Evolutionary conservation across 805 yeast species (phyloP), one percentile per base, ranked within the genome.

Genomic region (Wickerhamiella qilinensis): DNA sequence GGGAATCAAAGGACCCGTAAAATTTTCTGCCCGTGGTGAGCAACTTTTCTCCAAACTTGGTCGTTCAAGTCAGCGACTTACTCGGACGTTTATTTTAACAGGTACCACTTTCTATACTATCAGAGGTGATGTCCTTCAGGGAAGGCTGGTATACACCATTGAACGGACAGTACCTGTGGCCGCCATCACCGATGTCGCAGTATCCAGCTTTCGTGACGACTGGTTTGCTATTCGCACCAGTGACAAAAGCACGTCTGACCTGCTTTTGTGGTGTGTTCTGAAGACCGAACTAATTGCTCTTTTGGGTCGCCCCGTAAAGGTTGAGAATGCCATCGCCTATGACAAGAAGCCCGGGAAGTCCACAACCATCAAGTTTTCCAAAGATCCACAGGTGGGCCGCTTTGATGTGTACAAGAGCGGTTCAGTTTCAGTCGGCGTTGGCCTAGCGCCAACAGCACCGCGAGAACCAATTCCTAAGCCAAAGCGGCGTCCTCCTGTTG

Each of bases 331-430:
- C 0, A 70, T 91, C 41, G 70, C 72, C 44, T 91, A 91, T 59
- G 82, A 78, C 60, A 91, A 88, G 68, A 91, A 91, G 56, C 84
- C 95, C 1, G 93, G 93, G 2, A 72, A 73, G 55, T 52, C 65
- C 20, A 91, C 85, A 43, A 56, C 69, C 7, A 79, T 91, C 47
- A 85, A 81, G 56, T 73, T 79, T 52, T 72, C 68, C 37, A 56
- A 68, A 30, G 78, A 77, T 35, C 67, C 65, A 11, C 54, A 71
- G n/a, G 77, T 79, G 21, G 93, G 93, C 9, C 55, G 70, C 46
- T 67, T 80, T 32, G 97, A 91, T 56, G 43, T 62, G 9, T 91
- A 91, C 64, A 91, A 91, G 62, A 83, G 95, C 3, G 81, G 93
- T 45, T 73, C 82, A 0, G 86, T 91, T 20, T 75, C 73, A 30